Evolutionary conservation across 169 alveolate species (phyloP).

Genomic region (Perkinsus marinus): DNA sequence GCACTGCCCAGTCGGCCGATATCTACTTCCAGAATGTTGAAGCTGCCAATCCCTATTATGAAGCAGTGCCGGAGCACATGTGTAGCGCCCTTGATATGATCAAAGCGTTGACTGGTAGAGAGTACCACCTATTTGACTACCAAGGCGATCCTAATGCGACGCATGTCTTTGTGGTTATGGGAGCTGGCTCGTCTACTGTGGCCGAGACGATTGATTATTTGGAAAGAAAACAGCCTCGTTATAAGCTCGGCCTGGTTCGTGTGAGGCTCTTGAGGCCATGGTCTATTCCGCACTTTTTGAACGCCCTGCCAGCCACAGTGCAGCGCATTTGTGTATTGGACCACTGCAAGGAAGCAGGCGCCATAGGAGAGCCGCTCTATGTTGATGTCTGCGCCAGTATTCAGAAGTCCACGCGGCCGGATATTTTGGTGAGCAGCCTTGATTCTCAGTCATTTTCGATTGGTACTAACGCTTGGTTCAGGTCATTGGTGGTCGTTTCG

Average conservation of each 20-base stretch:
- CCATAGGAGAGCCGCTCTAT: constrained; percentile 38
- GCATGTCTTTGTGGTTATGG: constrained; percentile 31
- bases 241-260: constrained; percentile 32
- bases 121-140: constrained; percentile 28
- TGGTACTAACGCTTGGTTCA: neutral
- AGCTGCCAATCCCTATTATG: constrained; percentile 34
- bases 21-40: constrained; percentile 38
- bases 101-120: constrained; percentile 31
- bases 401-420: neutral
- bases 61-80: constrained; percentile 26
- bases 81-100: constrained; percentile 28
- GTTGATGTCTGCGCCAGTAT: constrained; percentile 30
- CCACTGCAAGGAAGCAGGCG: constrained; percentile 37
- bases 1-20: constrained; percentile 42
- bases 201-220: constrained; percentile 25
- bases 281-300: constrained; percentile 28
- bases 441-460: neutral
- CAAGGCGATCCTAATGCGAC: constrained; percentile 32
- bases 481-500: constrained; percentile 37
- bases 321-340: constrained; percentile 33
- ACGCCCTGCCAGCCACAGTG: constrained; percentile 28
- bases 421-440: neutral
- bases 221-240: neutral
- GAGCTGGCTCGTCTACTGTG: constrained; percentile 37
- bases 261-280: constrained; percentile 44